Base-by-base conservation (phyloP, 208 protist genomes). In the Crithidia mellificae region DNA sequence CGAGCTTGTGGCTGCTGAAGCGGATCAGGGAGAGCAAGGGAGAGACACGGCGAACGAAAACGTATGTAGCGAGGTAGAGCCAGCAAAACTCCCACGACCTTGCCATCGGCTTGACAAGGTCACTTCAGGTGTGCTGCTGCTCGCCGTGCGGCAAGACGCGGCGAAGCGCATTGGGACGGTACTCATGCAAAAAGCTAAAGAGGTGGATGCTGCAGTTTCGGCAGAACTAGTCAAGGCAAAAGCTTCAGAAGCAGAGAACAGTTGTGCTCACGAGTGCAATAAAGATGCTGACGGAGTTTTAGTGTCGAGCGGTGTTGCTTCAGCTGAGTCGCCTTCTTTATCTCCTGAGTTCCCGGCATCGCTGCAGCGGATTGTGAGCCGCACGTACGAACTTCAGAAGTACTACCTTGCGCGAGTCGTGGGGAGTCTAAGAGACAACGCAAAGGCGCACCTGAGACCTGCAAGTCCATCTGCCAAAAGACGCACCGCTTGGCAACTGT, bases 91-190 rank as follows among this genome's bases (percentile, higher is more conserved):
- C 0, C 87, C 85, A 9, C 77, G 90, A 22, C 81, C 90, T 7
- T 95, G 90, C 64, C 84, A 96, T 53, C 77, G 93, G 14, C 77
- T 97, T 3, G 93, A 97, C 69, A 93, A 90, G 64, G 90, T 88
- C 4, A 97, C 93, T 4, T 95, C 87, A 22, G 93, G 93, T 43
- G 79, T 96, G 7, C 65, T 96, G 30, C 72, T 95, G 27, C 67
- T 91, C 20, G 88, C 77, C 15, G 84, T 93, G 15, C 64, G 55
- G 19, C 74, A 72, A 20, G 73, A 63, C 14, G 80, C 90, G 1
- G 82, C 87, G 30, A 72, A 66, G 43, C 80, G 73, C 3, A 75
- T 95, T 22, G 78, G 85, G 24, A 56, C 65, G 29, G 72, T 74
- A 0, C 62, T 95, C 7, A 90, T 87, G 77, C 64, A 53, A 5